Evolutionary conservation across 768 basidiomycete species (phyloP).

Genomic region (Rhodosporidiobolus sp.): DNA sequence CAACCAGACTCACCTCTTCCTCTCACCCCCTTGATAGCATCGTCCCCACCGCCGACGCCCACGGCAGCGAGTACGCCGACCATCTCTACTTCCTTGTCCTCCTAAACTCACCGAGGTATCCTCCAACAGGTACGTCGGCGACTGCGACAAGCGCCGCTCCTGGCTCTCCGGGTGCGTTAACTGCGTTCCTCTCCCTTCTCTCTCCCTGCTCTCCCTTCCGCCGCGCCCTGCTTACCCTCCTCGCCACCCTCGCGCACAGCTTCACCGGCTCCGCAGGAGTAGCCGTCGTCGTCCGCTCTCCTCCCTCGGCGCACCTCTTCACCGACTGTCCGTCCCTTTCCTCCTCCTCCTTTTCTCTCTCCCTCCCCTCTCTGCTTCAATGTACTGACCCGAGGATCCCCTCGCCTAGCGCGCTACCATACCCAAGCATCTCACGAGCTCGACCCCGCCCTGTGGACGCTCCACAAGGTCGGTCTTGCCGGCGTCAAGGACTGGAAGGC

Average conservation of each 20-base stretch:
- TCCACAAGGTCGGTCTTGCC: slow-evolving; percentile 60
- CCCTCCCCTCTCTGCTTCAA: neutral
- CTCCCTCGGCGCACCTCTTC: slow-evolving; percentile 37
- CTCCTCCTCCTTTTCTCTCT: neutral
- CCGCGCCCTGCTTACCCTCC: neutral
- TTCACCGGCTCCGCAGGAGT: slow-evolving; percentile 44
- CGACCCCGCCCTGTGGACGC: slow-evolving; percentile 60
- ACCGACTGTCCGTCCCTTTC: slow-evolving; percentile 35
- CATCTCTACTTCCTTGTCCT: neutral
- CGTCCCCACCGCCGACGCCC: slow-evolving; percentile 36
- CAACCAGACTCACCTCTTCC: neutral
- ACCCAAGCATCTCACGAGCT: slow-evolving; percentile 39
- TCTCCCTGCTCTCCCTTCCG: neutral
- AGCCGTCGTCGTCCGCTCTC: slow-evolving; percentile 34
- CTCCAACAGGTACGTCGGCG: slow-evolving; percentile 27
- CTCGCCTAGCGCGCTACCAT: slow-evolving; percentile 38
- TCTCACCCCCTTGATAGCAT: slow-evolving; percentile 19
- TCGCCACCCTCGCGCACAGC: neutral
- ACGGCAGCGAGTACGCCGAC: slow-evolving; percentile 18
- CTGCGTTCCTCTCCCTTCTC: neutral
- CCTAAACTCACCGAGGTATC: neutral
- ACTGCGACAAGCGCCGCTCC: slow-evolving; percentile 30
- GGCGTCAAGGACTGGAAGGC: slow-evolving; percentile 73
- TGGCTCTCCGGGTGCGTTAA: slow-evolving; percentile 37
- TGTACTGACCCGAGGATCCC: neutral